A percentile compares a stretch with the other conserved stretches of the same genome.
These are phyloP conservation scores for Durusdinium trenchii DNA, from an alignment of 73 alveolate species.

Conservation along the genomic window DNA sequence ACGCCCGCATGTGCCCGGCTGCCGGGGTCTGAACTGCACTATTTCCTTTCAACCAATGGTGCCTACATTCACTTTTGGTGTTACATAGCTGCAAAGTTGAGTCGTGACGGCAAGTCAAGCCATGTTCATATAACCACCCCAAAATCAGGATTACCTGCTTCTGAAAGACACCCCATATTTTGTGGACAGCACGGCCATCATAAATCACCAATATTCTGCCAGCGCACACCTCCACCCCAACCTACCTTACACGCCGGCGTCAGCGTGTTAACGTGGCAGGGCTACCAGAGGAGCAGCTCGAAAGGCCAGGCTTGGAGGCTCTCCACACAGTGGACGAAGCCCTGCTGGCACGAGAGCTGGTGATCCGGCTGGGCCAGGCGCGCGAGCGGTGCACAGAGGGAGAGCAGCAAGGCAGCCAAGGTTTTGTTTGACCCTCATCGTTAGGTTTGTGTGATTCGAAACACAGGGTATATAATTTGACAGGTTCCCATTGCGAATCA, in stretches of 20 bases:
- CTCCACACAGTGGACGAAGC: slow-evolving; percentile 89
- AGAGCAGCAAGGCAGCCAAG: background rate
- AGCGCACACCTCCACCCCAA: no score
- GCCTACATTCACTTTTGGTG: background rate
- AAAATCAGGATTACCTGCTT: no score
- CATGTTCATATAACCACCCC: no score
- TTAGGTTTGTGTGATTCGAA: background rate
- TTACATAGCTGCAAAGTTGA: no score
- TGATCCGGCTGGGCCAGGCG: background rate
- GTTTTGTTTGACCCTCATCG: background rate
- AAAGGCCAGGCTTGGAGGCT: slow-evolving; percentile 54
- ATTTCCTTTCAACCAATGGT: background rate
- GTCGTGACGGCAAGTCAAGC: no score
- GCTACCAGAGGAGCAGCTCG: no score
- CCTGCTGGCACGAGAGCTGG: background rate
- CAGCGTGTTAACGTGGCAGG: no score
- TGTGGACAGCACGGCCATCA: no score
- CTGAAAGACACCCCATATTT: no score
- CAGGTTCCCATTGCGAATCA: background rate
- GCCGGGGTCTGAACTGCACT: background rate
- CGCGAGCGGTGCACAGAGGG: background rate
- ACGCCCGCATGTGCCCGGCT: background rate
- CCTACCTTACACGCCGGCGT: no score
- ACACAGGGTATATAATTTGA: no score
- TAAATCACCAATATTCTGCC: no score